Percentiles rank a stretch among this genome's conserved stretches.
phyloP scores from a whole-genome alignment of 305 asterid species.

The Coffea humblotiana region DNA sequence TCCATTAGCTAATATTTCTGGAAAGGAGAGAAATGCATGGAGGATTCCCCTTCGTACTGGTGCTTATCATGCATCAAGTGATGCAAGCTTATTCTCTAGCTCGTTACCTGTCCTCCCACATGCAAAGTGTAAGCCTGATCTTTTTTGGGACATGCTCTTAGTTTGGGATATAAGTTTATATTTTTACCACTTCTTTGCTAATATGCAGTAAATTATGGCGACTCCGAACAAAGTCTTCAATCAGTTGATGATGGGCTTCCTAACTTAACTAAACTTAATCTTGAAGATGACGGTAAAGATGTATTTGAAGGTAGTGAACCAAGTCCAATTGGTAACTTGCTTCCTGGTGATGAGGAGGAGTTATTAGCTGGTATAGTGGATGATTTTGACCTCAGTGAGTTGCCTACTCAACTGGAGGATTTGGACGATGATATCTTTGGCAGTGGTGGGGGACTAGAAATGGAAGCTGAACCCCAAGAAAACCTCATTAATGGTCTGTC shows the following conservation, averaged over 20 bases:
- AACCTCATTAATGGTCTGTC: constrained; percentile 46
- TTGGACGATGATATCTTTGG: constrained; percentile 94
- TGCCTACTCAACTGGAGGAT: constrained; percentile 88
- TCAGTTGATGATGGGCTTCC: constrained; percentile 58
- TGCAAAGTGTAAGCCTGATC: constrained; percentile 51
- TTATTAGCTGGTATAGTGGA: constrained; percentile 82
- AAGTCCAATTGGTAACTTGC: constrained; percentile 49
- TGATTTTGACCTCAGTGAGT: constrained; percentile 78
- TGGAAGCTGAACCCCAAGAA: constrained; percentile 58
- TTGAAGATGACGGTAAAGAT: constrained; percentile 48
- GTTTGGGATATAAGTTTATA: not conserved
- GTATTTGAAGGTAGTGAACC: constrained; percentile 52
- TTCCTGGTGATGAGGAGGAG: constrained; percentile 92
- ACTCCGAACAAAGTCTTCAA: constrained; percentile 37
- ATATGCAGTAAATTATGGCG: constrained; percentile 60
- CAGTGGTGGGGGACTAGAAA: constrained; percentile 87
- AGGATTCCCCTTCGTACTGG: constrained; percentile 45
- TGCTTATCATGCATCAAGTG: constrained; percentile 48
- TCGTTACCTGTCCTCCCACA: constrained; percentile 76
- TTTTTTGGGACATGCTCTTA: not conserved
- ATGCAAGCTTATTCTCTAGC: constrained; percentile 85
- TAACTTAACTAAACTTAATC: constrained; percentile 39
- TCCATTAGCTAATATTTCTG: constrained; percentile 30
- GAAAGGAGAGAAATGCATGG: constrained; percentile 55
- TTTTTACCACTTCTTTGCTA: constrained; percentile 15